Evolutionary conservation across 2,329 filamentous ascomycete species (phyloP).

Genomic region (Fusarium albidum): DNA sequence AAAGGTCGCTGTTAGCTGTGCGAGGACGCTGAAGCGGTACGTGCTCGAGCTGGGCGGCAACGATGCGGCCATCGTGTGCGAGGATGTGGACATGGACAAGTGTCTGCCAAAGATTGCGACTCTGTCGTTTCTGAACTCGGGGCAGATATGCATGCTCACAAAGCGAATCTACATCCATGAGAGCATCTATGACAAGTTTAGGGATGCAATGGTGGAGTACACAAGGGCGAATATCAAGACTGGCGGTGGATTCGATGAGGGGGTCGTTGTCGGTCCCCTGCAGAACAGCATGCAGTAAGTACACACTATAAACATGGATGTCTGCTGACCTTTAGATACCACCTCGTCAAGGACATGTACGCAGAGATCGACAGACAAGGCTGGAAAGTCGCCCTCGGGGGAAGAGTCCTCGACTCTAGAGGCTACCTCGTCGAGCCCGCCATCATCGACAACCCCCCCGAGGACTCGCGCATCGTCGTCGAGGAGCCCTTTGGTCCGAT

Average conservation of each 20-base stretch:
- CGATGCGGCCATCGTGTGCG: conserved; percentile 65
- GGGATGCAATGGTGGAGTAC: conserved; percentile 43
- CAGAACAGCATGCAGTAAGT: conserved; percentile 67
- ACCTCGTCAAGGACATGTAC: conserved; percentile 52
- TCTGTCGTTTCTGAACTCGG: conserved; percentile 61
- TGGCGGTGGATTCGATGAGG: conserved; percentile 53
- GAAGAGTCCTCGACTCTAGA: conserved; percentile 36
- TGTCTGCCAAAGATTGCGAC: conserved; percentile 25
- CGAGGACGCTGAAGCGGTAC: conserved; percentile 65
- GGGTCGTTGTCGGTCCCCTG: conserved; percentile 59
- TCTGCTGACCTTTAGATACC: not conserved
- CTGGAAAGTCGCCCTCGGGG: conserved; percentile 51
- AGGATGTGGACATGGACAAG: conserved; percentile 61
- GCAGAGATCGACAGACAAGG: conserved; percentile 53
- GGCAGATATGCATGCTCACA: conserved; percentile 50
- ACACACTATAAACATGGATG: too few relatives aligned
- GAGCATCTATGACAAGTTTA: conserved; percentile 64
- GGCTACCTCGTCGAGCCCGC: conserved; percentile 67
- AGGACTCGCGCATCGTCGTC: conserved; percentile 62
- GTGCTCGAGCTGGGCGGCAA: conserved; percentile 60
- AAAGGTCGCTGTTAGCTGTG: conserved; percentile 63
- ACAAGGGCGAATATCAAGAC: conserved; percentile 47
- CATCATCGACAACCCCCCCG: conserved; percentile 68
- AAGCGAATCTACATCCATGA: conserved; percentile 71
- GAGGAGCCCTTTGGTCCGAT: conserved; percentile 67